Base-by-base conservation (phyloP, 2,329 filamentous ascomycete species). In the Celoporthe dispersa region DNA sequence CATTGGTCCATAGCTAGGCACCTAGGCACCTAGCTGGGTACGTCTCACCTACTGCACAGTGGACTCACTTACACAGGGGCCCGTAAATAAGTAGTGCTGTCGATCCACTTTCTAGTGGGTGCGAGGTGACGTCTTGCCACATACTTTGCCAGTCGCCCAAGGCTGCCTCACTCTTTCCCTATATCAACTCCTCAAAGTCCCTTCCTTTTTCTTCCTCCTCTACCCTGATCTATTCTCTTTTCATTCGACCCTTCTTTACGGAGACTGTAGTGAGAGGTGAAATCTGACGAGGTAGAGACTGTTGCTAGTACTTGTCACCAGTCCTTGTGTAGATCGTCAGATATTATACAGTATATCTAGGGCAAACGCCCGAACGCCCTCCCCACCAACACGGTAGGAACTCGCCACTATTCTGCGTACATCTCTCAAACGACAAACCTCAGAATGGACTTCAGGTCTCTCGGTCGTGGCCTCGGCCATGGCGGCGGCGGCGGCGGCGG, bases 371-470 rank as follows among this genome's bases (percentile, higher is more conserved):
- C 19, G 12, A 33, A 33, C 53, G 25, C 53, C 53, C 28, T 33
- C 11, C 22, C 53, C 16, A 57, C 53, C 14, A 14, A 31, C 28
- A 57, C 53, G 28, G 53, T 28, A 57, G 28, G 16, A 33, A 57
- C 11, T 16, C 51, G 51, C 16, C 25, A 31, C 25, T 12, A 16
- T 55, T 28, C 12, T 60, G 35, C 48, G 53, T 33, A 53, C 41
- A 64, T 53, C 55, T 60, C 37, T 8, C 7, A 25, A 35, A 11
- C 35, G 35, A 25, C 16, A 60, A 33, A 31, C 44, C 44, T 44
- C 65, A 31, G 37, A 14, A 78, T 78, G 76, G 76, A 77, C 66
- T 72, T 78, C 64, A 71, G 68, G 33, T 71, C 68, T 59, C 44
- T 76, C 1, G 57, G 59, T 44, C 59, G 66, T 31, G 48, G 28